Conservation (phyloP, 306 rosid species). For the Ochetophila trinervis region DNA sequence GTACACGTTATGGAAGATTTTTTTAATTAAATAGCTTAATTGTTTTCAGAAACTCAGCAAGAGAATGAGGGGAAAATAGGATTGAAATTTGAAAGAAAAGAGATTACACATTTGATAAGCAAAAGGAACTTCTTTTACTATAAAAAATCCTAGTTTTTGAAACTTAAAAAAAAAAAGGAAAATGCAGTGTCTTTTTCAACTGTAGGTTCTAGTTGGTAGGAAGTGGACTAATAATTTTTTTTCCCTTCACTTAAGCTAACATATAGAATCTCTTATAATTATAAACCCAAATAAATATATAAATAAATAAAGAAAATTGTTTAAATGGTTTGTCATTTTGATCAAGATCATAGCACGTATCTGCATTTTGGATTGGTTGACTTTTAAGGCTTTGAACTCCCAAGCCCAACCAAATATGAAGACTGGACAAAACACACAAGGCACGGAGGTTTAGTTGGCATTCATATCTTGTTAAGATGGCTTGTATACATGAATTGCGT, state of each 20-base stretch:
- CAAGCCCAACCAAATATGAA: too few species aligned
- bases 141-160: background rate
- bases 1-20: conserved; percentile 18
- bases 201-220: conserved; percentile 31
- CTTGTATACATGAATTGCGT: background rate
- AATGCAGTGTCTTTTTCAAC: conserved; percentile 28
- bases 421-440: too few species aligned
- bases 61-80: conserved; percentile 14
- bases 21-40: background rate
- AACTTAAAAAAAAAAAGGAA: conserved; percentile 30
- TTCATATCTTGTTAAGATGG: too few species aligned
- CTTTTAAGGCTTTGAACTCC: too few species aligned
- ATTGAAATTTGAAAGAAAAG: conserved; percentile 2
- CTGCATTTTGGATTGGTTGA: too few species aligned
- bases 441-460: too few species aligned
- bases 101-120: conserved; percentile 23
- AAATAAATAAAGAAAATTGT: background rate
- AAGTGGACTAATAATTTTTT: conserved; percentile 21
- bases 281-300: background rate
- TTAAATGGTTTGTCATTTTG: too few species aligned
- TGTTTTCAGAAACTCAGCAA: background rate
- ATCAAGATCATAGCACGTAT: too few species aligned
- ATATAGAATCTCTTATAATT: background rate
- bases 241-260: background rate
- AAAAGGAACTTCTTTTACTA: background rate